Base-by-base conservation (phyloP, 1,284 basidiomycete species). In the Abortiporus biennis region DNA sequence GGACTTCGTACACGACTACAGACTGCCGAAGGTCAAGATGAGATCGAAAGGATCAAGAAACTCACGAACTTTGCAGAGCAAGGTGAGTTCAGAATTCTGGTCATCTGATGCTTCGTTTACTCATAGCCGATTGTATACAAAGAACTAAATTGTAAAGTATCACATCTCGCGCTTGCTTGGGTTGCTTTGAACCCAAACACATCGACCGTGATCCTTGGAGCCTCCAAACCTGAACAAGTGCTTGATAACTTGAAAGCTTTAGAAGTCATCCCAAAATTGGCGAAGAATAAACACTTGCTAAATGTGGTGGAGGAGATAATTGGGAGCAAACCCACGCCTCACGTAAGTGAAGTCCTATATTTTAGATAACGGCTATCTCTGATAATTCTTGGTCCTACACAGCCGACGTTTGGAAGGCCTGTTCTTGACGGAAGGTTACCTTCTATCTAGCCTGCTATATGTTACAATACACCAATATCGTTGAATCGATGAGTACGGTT, bases 91-190 rank as follows among this genome's bases (percentile, higher is more conserved):
- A 15, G 3, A 20, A 27, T 23, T 23, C 9, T n/a, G n/a, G n/a
- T n/a, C n/a, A n/a, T 2, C 12, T 12, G 6, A 33, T 40, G 15
- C 38, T 38, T 16, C 31, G 3, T 11, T 9, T 25, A 17, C 22
- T 19, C 5, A 12, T 33, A 40, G 23, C 5, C 9, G 31, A 9
- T 6, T 29, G 25, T 15, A 34, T 22, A 13, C n/a, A n/a, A 12
- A 72, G 74, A 76, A 53, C 63, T 83, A 4, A 68, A 66, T 24
- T 76, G 72, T 50, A 76, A 66, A 33, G 71, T 78, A 42, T 66
- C 78, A 19, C 74, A 77, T 43, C 72, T 94, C 35, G 79, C 84
- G 1, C 68, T 88, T 22, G 85, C 85, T 4, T 87, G 83, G 84
- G 69, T 79, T 9, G 72, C 79, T 12, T 67, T 61, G 40, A 79